These are phyloP conservation scores for Saturnispora galanensis DNA, from an alignment of 805 yeast species.

Conservation along the genomic window DNA sequence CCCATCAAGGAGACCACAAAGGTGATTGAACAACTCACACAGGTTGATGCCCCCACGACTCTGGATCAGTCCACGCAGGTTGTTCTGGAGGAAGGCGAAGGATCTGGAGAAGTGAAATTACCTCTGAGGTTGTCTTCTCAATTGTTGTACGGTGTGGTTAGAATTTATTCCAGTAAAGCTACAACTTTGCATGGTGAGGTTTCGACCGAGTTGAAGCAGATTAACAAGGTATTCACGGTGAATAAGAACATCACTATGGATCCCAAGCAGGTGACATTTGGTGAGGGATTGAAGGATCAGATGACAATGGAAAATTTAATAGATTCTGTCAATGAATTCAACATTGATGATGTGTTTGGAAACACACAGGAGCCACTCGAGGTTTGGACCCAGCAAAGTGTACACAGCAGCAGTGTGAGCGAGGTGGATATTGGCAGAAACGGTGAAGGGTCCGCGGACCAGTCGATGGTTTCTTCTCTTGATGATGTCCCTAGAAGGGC, in stretches of 20 bases:
- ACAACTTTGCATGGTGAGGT: constrained; percentile 78
- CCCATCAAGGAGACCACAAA: constrained; percentile 57
- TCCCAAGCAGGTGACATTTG: constrained; percentile 46
- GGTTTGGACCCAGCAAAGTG: constrained; percentile 7
- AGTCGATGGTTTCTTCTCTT: constrained; percentile 11
- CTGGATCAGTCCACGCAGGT: constrained; percentile 8
- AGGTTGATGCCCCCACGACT: neutral
- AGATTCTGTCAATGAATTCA: constrained; percentile 47
- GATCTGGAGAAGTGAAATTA: constrained; percentile 40
- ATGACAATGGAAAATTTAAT: constrained; percentile 70
- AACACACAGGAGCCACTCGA: constrained; percentile 9
- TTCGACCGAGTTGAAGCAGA: constrained; percentile 58
- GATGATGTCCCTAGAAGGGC: constrained; percentile 21
- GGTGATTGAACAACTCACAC: constrained; percentile 41
- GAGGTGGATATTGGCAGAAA: constrained; percentile 17
- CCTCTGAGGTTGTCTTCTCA: constrained; percentile 82
- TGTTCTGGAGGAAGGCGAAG: neutral
- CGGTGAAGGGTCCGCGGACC: neutral
- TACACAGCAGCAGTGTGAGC: neutral
- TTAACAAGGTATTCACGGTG: constrained; percentile 56
- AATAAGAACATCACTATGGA: constrained; percentile 46
- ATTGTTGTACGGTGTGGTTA: constrained; percentile 73
- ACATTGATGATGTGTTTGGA: constrained; percentile 28
- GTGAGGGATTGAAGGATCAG: constrained; percentile 60
- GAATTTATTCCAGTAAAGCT: constrained; percentile 79